Base-by-base conservation (phyloP, 1,284 basidiomycete species). In the Rhodotorula glutinis region DNA sequence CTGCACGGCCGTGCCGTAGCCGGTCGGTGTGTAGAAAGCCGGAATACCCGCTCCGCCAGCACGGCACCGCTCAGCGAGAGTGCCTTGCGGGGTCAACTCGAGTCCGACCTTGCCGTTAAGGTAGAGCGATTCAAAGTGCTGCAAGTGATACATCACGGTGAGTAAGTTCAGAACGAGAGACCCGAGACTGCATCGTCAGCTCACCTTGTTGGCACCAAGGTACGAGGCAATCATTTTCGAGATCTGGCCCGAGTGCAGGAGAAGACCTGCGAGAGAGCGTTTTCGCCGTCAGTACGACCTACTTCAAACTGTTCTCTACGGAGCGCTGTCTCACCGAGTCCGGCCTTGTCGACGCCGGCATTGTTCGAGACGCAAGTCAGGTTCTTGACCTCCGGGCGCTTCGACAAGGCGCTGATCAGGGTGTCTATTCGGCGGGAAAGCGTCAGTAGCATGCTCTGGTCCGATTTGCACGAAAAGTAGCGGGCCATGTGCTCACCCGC, bases 31-130 rank as follows among this genome's bases (percentile, higher is more conserved):
- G 81, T 85, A 98, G 82, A 98, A 94, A 16, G 91, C 94, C 10
- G 95, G 95, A 74, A 96, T 94, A 64, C 95, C 95, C 29, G 92
- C 91, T 4, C 90, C 94, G 66, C 92, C 92, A 8, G 94, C 89
- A 43, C 94, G 87, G 69, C 96, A 84, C 69, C 93, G 87, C 78
- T 96, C 95, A 25, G 90, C 89, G 40, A 98, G 86, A 17, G 92
- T 94, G 17, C 82, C 92, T 80, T 96, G 92, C 3, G 92, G 92
- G 54, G 89, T 89, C 43, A 96, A 86, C 77, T 96, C 92, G 51
- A 96, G 80, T 1, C 88, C 85, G 69, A 95, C 88, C 69, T 89
- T 81, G 61, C 92, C 92, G 27, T 84, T 82, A 56, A 95, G 85
- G 79, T 92, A 96, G 62, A 88, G 82, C 43, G 78, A 76, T 71